These are phyloP conservation scores for Thelephora terrestris DNA, from an alignment of 1,284 basidiomycete genomes.

Conservation along the genomic window DNA sequence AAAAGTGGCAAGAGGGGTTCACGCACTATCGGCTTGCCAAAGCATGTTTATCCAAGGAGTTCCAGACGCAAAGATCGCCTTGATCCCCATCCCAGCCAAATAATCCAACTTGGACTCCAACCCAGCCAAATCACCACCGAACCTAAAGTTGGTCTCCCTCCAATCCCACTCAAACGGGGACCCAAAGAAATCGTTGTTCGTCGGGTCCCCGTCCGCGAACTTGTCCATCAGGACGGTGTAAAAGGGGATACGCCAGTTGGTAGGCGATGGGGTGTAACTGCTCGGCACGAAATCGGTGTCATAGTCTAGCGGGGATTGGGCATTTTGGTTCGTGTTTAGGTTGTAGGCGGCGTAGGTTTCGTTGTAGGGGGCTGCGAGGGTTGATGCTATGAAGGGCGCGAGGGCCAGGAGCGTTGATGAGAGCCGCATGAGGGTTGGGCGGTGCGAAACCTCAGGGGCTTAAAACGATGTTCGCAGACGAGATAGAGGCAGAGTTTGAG, in stretches of 20 bases:
- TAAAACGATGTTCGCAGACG: too few species aligned
- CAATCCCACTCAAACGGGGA: slow-evolving; percentile 76
- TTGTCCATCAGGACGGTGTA: slow-evolving; percentile 88
- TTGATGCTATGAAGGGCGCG: slow-evolving; percentile 18
- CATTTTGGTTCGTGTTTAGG: slow-evolving; percentile 74
- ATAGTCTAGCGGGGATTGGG: slow-evolving; percentile 63
- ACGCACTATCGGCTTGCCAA: slow-evolving; percentile 89
- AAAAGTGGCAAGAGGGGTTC: too few species aligned
- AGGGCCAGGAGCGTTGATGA: slow-evolving; percentile 19
- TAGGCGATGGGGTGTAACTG: slow-evolving; percentile 68
- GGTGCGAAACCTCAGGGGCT: too few species aligned
- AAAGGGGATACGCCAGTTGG: slow-evolving; percentile 85
- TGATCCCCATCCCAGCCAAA: slow-evolving; percentile 78
- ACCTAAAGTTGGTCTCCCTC: slow-evolving; percentile 79
- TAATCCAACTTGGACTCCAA: slow-evolving; percentile 73
- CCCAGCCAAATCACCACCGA: slow-evolving; percentile 79
- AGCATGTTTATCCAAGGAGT: slow-evolving; percentile 90
- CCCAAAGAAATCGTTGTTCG: slow-evolving; percentile 82
- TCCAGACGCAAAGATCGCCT: slow-evolving; percentile 80
- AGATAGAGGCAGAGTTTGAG: too few species aligned
- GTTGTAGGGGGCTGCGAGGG: slow-evolving; percentile 56
- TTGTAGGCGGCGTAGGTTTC: slow-evolving; percentile 75
- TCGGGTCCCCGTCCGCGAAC: slow-evolving; percentile 84
- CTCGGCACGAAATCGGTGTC: slow-evolving; percentile 47
- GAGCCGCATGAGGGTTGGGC: slow-evolving; percentile 19